phyloP scores from a whole-genome alignment of 371 early-diverging fungal genomes.

The Nematocida parisii region DNA sequence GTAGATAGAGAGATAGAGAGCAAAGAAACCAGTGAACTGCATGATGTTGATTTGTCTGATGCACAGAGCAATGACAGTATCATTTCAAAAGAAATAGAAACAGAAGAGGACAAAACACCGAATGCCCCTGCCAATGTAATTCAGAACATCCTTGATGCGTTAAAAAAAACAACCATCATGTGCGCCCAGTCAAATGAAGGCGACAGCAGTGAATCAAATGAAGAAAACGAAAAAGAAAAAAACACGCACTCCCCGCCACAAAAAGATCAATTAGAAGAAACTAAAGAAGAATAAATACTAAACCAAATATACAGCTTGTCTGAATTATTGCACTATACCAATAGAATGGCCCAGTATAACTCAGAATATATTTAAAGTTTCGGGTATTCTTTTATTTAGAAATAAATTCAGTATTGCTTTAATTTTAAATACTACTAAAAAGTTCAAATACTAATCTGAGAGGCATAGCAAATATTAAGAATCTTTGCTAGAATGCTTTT shows the following conservation, averaged over 20 bases:
- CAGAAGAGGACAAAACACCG: neutral
- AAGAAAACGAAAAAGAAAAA: conserved; percentile 15
- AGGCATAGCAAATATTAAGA: too few species aligned
- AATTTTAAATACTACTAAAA: too few species aligned
- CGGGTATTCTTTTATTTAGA: too few species aligned
- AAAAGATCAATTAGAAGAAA: neutral
- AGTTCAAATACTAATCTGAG: too few species aligned
- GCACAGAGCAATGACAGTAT: neutral
- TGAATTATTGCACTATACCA: too few species aligned
- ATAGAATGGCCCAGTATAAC: too few species aligned
- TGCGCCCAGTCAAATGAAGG: neutral
- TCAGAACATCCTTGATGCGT: neutral
- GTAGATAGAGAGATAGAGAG: conserved; percentile 26
- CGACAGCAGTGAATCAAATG: neutral
- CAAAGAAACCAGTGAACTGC: neutral
- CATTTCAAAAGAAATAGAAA: too few species aligned
- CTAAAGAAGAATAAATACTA: too few species aligned
- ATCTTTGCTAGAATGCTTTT: too few species aligned
- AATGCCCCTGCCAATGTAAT: neutral
- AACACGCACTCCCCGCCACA: neutral
- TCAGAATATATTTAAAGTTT: too few species aligned
- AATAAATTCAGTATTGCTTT: too few species aligned
- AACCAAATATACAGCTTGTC: too few species aligned
- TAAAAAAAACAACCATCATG: conserved; percentile 19
- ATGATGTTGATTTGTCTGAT: neutral